phyloP scores from a whole-genome alignment of 129 eudicot species.

The Artemisia annua region DNA sequence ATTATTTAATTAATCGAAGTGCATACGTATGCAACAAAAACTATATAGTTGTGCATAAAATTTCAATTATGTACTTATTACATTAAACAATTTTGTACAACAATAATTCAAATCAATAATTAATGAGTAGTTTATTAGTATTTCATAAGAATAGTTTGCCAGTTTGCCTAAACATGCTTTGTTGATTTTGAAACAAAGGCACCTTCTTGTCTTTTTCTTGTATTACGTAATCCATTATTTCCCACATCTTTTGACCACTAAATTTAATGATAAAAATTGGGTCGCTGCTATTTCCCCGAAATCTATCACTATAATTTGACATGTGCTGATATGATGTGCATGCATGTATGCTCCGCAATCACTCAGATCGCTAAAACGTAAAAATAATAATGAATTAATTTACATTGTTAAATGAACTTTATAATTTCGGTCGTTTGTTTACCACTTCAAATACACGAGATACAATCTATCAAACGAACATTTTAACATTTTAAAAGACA shows the following conservation, averaged over 20 bases:
- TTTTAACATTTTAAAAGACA: too few relatives aligned
- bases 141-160: not conserved
- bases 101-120: not conserved
- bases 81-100: too few relatives aligned
- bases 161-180: constrained; percentile 5
- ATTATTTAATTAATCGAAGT: not conserved
- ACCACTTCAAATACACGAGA: too few relatives aligned
- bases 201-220: constrained; percentile 22
- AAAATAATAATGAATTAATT: too few relatives aligned
- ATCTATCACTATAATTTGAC: constrained; percentile 1
- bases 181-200: not conserved
- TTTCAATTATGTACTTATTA: too few relatives aligned
- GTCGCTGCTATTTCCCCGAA: constrained; percentile 24
- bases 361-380: not conserved
- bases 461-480: too few relatives aligned
- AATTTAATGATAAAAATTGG: not conserved
- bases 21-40: not conserved
- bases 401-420: too few relatives aligned
- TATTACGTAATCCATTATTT: not conserved
- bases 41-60: too few relatives aligned
- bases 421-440: too few relatives aligned
- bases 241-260: constrained; percentile 10
- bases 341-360: not conserved
- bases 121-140: not conserved
- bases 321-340: constrained; percentile 1